Percentiles rank a stretch among this genome's conserved stretches.
These are phyloP conservation scores for Claviceps monticola DNA, from an alignment of 2,329 filamentous ascomycete species.

Conservation along the genomic window DNA sequence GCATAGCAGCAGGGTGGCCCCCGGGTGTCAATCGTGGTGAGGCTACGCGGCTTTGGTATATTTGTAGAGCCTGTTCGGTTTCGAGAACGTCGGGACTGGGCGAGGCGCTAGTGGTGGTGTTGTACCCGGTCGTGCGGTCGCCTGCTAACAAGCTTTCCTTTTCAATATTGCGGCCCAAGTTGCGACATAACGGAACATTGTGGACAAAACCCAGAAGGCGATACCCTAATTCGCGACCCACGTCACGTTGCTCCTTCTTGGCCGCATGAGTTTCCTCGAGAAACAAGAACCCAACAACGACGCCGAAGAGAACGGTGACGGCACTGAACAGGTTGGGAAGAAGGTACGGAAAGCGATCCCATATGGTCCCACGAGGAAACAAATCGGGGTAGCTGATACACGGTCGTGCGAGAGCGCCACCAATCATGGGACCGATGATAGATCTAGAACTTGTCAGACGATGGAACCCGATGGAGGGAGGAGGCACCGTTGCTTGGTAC, in stretches of 20 bases:
- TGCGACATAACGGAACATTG: conserved; percentile 17
- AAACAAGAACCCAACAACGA: conserved; percentile 69
- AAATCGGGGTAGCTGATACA: conserved; percentile 65
- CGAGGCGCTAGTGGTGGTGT: conserved; percentile 22
- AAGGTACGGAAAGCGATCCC: conserved; percentile 79
- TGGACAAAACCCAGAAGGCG: conserved; percentile 43
- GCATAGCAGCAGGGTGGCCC: conserved; percentile 10
- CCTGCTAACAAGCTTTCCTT: conserved; percentile 50
- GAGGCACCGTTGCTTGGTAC: conserved; percentile 14
- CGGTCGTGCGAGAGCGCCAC: conserved; percentile 77
- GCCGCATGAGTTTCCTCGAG: conserved; percentile 87
- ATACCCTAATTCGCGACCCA: conserved; percentile 61
- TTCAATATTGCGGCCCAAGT: conserved; percentile 31
- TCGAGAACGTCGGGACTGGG: conserved; percentile 4
- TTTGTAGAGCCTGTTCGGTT: conserved; percentile 47
- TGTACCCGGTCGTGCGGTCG: conserved; percentile 51
- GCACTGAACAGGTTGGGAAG: conserved; percentile 87
- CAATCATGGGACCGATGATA: conserved; percentile 83
- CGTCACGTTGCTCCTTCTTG: conserved; percentile 63
- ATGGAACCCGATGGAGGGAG: neutral
- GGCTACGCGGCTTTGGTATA: conserved; percentile 49
- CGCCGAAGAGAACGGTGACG: conserved; percentile 59
- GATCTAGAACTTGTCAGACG: conserved; percentile 38
- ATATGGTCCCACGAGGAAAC: conserved; percentile 62
- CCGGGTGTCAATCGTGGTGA: conserved; percentile 32